These are phyloP conservation scores for Leavenworthia alabamica DNA, from an alignment of 345 rosid genomes.

Conservation along the genomic window DNA sequence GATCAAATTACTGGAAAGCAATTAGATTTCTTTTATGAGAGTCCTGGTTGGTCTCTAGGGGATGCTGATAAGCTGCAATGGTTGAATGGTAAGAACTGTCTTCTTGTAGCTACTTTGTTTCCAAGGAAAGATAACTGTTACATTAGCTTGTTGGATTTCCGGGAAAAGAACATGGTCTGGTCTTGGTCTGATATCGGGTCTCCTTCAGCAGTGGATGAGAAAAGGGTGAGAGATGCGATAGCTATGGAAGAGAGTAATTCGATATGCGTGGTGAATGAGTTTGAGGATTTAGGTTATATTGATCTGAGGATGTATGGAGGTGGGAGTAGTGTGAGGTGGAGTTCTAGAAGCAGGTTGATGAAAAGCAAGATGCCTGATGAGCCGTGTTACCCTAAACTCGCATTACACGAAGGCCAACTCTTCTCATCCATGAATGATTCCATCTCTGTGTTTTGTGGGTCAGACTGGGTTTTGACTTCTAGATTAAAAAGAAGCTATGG, in stretches of 20 bases:
- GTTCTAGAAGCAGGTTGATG: slow-evolving; percentile 82
- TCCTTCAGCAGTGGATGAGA: slow-evolving; percentile 52
- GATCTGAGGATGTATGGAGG: slow-evolving; percentile 66
- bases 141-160: slow-evolving; percentile 84
- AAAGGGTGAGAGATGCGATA: slow-evolving; percentile 84
- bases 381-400: slow-evolving; percentile 86
- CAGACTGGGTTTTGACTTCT: slow-evolving; percentile 83
- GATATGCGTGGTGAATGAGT: slow-evolving; percentile 92
- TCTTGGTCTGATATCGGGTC: slow-evolving; percentile 86
- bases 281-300: slow-evolving; percentile 90
- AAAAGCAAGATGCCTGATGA: slow-evolving; percentile 86
- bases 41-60: slow-evolving; percentile 84
- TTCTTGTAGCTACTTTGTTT: slow-evolving; percentile 87
- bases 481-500: slow-evolving; percentile 72
- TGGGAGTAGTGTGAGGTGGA: slow-evolving; percentile 68
- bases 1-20: slow-evolving; percentile 81
- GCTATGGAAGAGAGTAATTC: slow-evolving; percentile 85
- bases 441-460: slow-evolving; percentile 85
- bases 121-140: slow-evolving; percentile 96
- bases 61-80: slow-evolving; percentile 95
- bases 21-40: slow-evolving; percentile 77
- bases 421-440: slow-evolving; percentile 95
- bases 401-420: slow-evolving; percentile 74
- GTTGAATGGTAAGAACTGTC: slow-evolving; percentile 61
- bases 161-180: slow-evolving; percentile 86